Base-by-base conservation (phyloP, 129 eudicot species). In the Lactuca sativa region DNA sequence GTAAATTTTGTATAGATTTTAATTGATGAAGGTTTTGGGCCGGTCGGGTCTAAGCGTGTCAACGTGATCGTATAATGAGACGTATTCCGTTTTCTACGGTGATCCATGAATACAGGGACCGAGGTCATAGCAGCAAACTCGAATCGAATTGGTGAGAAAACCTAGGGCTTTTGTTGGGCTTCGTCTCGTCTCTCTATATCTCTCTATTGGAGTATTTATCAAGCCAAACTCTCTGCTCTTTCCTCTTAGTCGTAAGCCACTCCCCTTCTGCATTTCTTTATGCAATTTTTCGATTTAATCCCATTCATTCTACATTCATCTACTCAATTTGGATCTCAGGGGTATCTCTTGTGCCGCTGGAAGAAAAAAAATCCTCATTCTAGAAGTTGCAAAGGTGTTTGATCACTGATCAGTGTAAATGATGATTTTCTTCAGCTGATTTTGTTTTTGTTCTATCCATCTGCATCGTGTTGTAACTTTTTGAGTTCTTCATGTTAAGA, bases 111-210 rank as follows among this genome's bases (percentile, higher is more conserved):
- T 36, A 11, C 43, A 5, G 57, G 56, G 71, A 38, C 72, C 51
- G 57, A 31, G 64, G 78, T 74, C 72, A 70, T n/a, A 41, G 52
- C 25, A 16, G 30, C 54, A 38, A 66, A 47, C 37, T 60, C 60
- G 53, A 49, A 47, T 12, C 60, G 53, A 49, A 47, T 12, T 62
- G 67, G 67, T 51, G 76, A 37, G 67, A 72, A 63, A 55, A 65
- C 51, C 72, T 74, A 66, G 79, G 79, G 79, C 79, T 74, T 74
- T 64, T 56, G 36, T 47, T 59, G 68, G 68, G 68, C 70, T 63
- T 63, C 52, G 18, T 18, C 64, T 55, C 30, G 30, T 25, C 30
- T 25, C 30, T 25, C 30, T 25, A 25, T 25, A 25, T 25, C 41
- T 1, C 11, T 62, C 0, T 62, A 44, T 53, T 70, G 49, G 74